Percentiles rank a stretch among this genome's conserved stretches.
Conservation (phyloP, 2,329 filamentous ascomycete species). For the Fusarium buxicola region DNA sequence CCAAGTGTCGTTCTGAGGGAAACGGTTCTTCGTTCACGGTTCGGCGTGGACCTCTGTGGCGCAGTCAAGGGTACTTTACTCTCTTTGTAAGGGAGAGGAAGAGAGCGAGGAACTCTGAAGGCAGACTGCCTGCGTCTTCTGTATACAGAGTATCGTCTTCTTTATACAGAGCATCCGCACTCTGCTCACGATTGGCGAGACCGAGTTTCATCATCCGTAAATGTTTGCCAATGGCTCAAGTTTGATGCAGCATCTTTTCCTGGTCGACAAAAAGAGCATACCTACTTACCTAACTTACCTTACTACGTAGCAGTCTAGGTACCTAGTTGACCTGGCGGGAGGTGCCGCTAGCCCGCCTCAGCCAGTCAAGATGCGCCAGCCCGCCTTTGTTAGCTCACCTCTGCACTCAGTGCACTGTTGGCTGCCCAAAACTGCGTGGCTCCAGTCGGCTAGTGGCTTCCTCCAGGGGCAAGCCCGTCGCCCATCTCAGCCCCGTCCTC, state of each 20-base stretch:
- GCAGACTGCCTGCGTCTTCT: neutral
- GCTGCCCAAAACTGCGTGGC: constrained; percentile 21
- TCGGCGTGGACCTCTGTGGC: constrained; percentile 37
- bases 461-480: constrained; percentile 31
- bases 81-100: constrained; percentile 18
- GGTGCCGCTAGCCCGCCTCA: constrained; percentile 18
- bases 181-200: too few relatives aligned
- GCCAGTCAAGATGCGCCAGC: constrained; percentile 10
- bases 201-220: too few relatives aligned
- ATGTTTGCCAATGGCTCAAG: too few relatives aligned
- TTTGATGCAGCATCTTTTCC: too few relatives aligned
- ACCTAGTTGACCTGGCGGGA: constrained; percentile 19
- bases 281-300: too few relatives aligned
- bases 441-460: constrained; percentile 19
- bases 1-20: neutral
- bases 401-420: too few relatives aligned
- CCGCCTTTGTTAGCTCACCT: constrained; percentile 5
- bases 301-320: neutral
- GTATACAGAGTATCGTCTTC: too few relatives aligned
- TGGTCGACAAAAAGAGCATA: neutral
- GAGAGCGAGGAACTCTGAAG: neutral
- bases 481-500: constrained; percentile 21
- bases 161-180: too few relatives aligned
- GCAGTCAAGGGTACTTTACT: constrained; percentile 18
- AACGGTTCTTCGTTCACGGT: constrained; percentile 16